Evolutionary conservation across 768 basidiomycete species (phyloP).

Genomic region (Boletus rubroflammeus): DNA sequence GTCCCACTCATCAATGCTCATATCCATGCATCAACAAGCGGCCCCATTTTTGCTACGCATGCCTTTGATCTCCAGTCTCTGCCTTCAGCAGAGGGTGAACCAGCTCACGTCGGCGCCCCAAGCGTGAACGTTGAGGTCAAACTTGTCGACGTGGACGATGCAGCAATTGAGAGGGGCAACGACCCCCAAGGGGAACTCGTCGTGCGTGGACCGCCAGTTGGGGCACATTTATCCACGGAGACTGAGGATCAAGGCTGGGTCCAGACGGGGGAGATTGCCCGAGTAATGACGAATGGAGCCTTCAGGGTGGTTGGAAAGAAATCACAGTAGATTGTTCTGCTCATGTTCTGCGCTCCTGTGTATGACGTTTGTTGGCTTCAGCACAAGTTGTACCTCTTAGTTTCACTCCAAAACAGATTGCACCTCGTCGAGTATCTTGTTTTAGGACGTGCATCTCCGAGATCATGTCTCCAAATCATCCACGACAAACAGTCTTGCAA

Average conservation of each 20-base stretch:
- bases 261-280: slow-evolving; percentile 39
- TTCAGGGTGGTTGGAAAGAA: slow-evolving; percentile 39
- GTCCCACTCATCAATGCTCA: slow-evolving; percentile 68
- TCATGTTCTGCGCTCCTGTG: neutral
- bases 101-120: slow-evolving; percentile 69
- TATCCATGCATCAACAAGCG: slow-evolving; percentile 60
- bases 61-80: slow-evolving; percentile 83
- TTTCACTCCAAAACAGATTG: neutral
- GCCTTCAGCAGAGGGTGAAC: slow-evolving; percentile 34
- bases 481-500: slow-evolving; percentile 15
- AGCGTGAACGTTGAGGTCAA: slow-evolving; percentile 83
- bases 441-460: neutral
- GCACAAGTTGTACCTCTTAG: neutral
- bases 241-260: slow-evolving; percentile 45
- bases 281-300: slow-evolving; percentile 64
- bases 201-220: slow-evolving; percentile 74
- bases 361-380: neutral
- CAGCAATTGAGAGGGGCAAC: slow-evolving; percentile 55
- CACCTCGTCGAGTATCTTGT: neutral
- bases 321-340: neutral
- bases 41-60: slow-evolving; percentile 79
- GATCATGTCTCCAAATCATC: slow-evolving; percentile 10
- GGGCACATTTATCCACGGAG: slow-evolving; percentile 44
- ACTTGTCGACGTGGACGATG: slow-evolving; percentile 66
- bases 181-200: slow-evolving; percentile 62